Percentiles rank a stretch among this genome's conserved stretches.
Evolutionary conservation across 2,329 filamentous ascomycete species (phyloP).

Genomic region (Alternaria sp.): DNA sequence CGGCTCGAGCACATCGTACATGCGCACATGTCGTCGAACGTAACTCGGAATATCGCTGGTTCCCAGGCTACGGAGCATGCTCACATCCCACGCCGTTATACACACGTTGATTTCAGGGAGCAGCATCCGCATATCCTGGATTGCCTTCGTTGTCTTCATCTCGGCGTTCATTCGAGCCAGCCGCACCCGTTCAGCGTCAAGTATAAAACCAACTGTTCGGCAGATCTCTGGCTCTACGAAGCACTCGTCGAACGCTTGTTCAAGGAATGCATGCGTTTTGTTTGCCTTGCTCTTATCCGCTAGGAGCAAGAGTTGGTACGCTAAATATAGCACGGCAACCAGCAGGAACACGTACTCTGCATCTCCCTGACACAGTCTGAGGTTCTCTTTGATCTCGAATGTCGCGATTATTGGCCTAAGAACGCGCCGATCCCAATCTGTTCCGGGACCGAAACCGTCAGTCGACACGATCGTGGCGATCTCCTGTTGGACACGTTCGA

Average conservation of each 20-base stretch:
- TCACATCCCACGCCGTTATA: background rate
- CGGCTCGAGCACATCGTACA: too few species aligned
- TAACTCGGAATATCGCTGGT: background rate
- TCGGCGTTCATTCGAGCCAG: background rate
- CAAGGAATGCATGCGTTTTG: background rate
- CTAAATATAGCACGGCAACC: background rate
- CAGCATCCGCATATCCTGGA: background rate
- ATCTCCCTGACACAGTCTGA: background rate
- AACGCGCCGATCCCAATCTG: background rate
- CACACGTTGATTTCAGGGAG: background rate
- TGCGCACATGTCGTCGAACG: background rate
- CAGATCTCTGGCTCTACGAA: background rate
- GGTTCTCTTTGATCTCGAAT: background rate
- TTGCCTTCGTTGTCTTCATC: background rate
- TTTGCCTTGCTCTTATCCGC: background rate
- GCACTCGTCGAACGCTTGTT: background rate
- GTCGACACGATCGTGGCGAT: background rate
- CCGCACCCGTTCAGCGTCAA: background rate
- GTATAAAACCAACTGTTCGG: background rate
- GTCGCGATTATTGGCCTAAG: background rate
- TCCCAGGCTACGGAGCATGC: background rate
- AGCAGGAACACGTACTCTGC: constrained; percentile 3
- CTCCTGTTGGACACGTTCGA: background rate
- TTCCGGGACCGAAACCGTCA: background rate
- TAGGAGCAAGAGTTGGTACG: background rate